Percentiles rank a stretch among this genome's conserved stretches.
Conservation (phyloP, 495 filamentous ascomycete genomes). For the Podospora appendiculata region DNA sequence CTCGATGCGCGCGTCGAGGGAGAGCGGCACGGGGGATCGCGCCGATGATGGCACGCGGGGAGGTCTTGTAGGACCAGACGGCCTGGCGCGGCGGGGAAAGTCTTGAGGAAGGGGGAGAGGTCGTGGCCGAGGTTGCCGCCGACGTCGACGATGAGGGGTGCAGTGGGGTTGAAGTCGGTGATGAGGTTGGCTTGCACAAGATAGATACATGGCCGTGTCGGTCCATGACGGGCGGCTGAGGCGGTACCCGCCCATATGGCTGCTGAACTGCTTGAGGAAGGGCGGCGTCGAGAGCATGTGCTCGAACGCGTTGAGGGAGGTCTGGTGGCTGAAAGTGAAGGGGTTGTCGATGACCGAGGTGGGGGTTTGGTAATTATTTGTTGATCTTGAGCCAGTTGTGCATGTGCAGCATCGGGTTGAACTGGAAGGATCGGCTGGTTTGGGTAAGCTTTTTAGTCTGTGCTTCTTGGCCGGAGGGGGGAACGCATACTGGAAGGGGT, state of each 20-base stretch:
- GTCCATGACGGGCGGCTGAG: constrained; percentile 46
- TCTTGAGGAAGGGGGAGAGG: constrained; percentile 29
- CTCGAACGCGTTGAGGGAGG: constrained; percentile 19
- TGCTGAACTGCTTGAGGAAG: constrained; percentile 34
- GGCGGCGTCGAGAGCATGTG: constrained; percentile 16
- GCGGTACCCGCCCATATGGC: constrained; percentile 45
- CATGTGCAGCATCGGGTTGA: constrained; percentile 9
- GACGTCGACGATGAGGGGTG: constrained; percentile 46
- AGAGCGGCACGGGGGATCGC: constrained; percentile 15
- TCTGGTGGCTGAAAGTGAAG: constrained; percentile 22
- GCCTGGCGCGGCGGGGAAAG: constrained; percentile 31
- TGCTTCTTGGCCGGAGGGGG: constrained; percentile 9
- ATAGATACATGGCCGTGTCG: constrained; percentile 41
- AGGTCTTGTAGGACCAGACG: constrained; percentile 45
- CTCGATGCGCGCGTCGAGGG: constrained; percentile 19
- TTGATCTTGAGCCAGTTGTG: constrained; percentile 20
- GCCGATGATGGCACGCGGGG: too few relatives aligned
- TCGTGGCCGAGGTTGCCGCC: constrained; percentile 47
- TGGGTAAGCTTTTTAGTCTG: neutral
- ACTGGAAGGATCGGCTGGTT: constrained; percentile 9
- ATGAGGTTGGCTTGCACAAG: constrained; percentile 35
- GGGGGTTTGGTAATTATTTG: constrained; percentile 14
- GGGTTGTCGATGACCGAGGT: constrained; percentile 18
- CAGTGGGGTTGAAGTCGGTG: constrained; percentile 8
- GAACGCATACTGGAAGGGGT: constrained; percentile 20